These are phyloP conservation scores for Anastatica hierochuntica DNA, from an alignment of 345 rosid species.

Conservation along the genomic window DNA sequence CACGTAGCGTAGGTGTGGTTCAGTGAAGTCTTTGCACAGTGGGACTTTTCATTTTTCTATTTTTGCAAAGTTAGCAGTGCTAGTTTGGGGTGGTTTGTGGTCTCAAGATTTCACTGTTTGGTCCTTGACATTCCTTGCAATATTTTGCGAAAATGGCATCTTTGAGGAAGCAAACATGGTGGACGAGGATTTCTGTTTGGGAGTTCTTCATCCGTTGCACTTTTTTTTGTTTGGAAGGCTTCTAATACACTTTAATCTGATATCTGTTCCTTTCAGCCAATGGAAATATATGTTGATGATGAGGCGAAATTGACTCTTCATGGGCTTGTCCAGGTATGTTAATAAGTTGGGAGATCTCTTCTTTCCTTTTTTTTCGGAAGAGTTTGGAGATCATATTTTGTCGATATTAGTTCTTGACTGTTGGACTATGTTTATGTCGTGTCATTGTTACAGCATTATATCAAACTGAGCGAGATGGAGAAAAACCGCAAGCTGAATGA, in stretches of 20 bases:
- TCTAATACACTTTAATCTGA: slow-evolving; percentile 69
- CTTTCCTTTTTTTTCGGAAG: too few relatives aligned
- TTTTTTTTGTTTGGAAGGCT: slow-evolving; percentile 51
- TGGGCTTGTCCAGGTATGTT: slow-evolving; percentile 98
- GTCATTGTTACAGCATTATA: slow-evolving; percentile 65
- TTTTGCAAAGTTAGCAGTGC: background rate
- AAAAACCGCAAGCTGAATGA: slow-evolving; percentile 95
- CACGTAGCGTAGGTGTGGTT: background rate
- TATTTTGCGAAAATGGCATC: slow-evolving; percentile 20
- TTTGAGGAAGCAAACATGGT: slow-evolving; percentile 36
- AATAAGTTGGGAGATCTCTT: too few relatives aligned
- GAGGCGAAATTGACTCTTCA: slow-evolving; percentile 99
- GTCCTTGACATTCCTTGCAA: slow-evolving; percentile 6
- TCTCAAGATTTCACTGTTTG: background rate
- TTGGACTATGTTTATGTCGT: background rate
- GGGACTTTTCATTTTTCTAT: background rate
- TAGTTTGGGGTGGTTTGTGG: background rate
- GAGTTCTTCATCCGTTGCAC: slow-evolving; percentile 46
- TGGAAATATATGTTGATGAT: slow-evolving; percentile 97
- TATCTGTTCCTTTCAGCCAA: slow-evolving; percentile 92
- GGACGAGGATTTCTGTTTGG: slow-evolving; percentile 40
- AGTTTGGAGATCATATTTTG: background rate
- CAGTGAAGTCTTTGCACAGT: background rate
- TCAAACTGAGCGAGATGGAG: slow-evolving; percentile 90
- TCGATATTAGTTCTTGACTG: background rate